A percentile compares a stretch with the other conserved stretches of the same genome.
These are phyloP conservation scores for Russula lepida DNA, from an alignment of 768 basidiomycete species.

Conservation along the genomic window DNA sequence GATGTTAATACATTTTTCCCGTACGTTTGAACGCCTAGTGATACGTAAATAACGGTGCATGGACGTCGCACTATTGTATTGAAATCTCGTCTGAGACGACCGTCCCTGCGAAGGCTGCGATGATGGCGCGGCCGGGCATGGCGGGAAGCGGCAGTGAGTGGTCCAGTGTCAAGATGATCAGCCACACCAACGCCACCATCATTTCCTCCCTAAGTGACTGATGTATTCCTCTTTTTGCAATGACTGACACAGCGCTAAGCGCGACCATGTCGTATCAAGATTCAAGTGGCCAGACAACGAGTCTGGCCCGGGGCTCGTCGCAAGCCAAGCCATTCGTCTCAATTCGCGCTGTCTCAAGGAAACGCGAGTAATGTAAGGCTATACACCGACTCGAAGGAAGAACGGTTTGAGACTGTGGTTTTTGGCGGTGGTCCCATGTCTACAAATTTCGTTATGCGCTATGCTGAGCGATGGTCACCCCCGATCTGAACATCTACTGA, in stretches of 20 bases:
- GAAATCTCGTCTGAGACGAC: neutral
- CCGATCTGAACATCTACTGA: neutral
- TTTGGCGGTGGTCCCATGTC: neutral
- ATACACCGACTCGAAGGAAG: neutral
- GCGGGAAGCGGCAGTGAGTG: neutral
- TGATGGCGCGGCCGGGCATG: neutral
- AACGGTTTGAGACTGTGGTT: neutral
- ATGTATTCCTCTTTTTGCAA: neutral
- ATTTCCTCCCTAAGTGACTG: neutral
- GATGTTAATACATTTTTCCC: neutral
- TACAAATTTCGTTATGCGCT: neutral
- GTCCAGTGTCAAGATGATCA: neutral
- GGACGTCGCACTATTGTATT: neutral
- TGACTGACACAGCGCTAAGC: neutral
- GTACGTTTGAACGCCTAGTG: neutral
- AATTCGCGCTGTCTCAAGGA: neutral
- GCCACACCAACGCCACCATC: slow-evolving; percentile 5
- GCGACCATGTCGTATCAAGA: neutral
- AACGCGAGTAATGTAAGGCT: neutral
- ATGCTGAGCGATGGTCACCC: neutral
- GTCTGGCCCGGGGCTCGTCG: neutral
- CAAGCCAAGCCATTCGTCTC: neutral
- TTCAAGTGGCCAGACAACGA: neutral
- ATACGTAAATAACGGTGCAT: neutral
- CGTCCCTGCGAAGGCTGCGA: neutral